Evolutionary conservation across 1,284 basidiomycete genomes (phyloP), one percentile per base, ranked within the genome.

Genomic region (Naganishia albida): DNA sequence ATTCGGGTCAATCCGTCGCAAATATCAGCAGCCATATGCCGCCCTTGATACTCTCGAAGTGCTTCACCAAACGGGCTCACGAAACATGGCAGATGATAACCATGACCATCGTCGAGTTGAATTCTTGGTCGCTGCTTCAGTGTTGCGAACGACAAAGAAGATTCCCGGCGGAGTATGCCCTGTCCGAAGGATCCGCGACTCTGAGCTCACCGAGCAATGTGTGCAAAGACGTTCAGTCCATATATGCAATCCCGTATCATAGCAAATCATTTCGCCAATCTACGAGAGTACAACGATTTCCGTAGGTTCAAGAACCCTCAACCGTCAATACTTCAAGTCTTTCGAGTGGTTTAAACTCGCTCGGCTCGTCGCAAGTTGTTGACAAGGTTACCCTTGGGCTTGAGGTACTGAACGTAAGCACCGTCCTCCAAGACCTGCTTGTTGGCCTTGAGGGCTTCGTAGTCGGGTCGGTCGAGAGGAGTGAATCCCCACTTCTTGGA

Each of bases 401-500:
- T 86, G 81, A 95, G 90, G 83, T 90, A 94, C 82, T 78, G 74
- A 65, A 80, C 80, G 76, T 80, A 81, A 54, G 77, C 77, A 73
- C 80, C 80, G 73, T 81, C 80, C 71, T 90, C 89, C 78, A 91
- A 79, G 73, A 93, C 90, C 79, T 85, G 85, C 84, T 92, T 92
- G 63, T 93, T 88, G 77, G 87, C 86, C 85, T 94, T 94, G 72
- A 94, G 84, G 82, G 87, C 87, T 75, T 86, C 76, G 82, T 96
- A 98, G 69, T 95, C 91, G 77, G 88, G 88, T 80, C 93, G 88
- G 80, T 88, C 87, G 72, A 98, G 93, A 77, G 90, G 90, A 68
- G 95, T 98, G 85, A 99, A 98, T 72, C 94, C 95, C 91, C 91
- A 93, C 85, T 93, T 94, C 86, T 92, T 91, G 70, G 89, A 92